These are phyloP conservation scores for Saturnispora mendoncae DNA, from an alignment of 805 yeast species.

Conservation along the genomic window DNA sequence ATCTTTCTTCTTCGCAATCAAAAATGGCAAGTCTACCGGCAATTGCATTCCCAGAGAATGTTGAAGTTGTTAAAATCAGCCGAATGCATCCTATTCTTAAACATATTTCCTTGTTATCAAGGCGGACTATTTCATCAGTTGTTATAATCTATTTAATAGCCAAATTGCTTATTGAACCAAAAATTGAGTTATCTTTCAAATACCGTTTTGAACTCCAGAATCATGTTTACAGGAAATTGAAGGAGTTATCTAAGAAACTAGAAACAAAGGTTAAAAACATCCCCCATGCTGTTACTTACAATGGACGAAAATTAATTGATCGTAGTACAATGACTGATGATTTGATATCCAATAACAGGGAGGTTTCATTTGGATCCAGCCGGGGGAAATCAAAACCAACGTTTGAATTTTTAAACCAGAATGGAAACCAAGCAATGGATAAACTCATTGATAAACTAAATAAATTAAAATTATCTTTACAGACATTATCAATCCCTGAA, in stretches of 20 bases:
- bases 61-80: slow-evolving; percentile 8
- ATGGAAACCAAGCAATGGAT: slow-evolving; percentile 11
- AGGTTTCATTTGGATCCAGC: slow-evolving; percentile 21
- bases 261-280: slow-evolving; percentile 25
- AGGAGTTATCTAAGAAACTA: slow-evolving; percentile 23
- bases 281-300: slow-evolving; percentile 35
- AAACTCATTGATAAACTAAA: slow-evolving; percentile 22
- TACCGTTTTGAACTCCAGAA: slow-evolving; percentile 31
- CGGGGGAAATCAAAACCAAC: neutral
- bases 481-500: slow-evolving; percentile 19
- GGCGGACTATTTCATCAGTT: slow-evolving; percentile 30
- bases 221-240: slow-evolving; percentile 24
- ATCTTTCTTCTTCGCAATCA: neutral
- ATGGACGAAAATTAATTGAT: slow-evolving; percentile 31
- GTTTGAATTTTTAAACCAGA: slow-evolving; percentile 13
- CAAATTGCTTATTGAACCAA: slow-evolving; percentile 33
- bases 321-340: slow-evolving; percentile 25
- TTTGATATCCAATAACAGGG: slow-evolving; percentile 15
- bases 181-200: slow-evolving; percentile 30
- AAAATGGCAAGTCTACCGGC: slow-evolving; percentile 17
- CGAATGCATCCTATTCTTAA: slow-evolving; percentile 21
- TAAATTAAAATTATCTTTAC: slow-evolving; percentile 24
- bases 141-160: slow-evolving; percentile 26
- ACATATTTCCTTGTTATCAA: slow-evolving; percentile 25
- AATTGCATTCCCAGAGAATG: slow-evolving; percentile 29